These are phyloP conservation scores for Mortierella sp. DNA, from an alignment of 371 early-diverging fungal species.

Conservation along the genomic window DNA sequence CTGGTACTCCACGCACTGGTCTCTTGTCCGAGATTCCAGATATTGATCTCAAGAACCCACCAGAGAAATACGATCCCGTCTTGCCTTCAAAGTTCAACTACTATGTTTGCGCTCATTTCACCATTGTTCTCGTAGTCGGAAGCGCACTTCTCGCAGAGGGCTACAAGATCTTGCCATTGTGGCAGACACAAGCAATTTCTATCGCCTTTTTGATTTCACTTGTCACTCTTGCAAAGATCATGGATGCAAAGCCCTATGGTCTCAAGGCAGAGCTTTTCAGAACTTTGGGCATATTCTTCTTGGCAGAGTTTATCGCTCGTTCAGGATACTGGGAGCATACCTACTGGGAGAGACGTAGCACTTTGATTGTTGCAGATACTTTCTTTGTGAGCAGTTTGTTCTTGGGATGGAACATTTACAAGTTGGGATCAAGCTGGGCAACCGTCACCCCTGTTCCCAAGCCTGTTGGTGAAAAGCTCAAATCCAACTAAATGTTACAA, in stretches of 20 bases:
- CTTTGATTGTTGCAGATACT: conserved; percentile 46
- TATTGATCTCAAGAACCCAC: conserved; percentile 59
- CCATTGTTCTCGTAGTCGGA: conserved; percentile 46
- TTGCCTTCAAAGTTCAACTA: conserved; percentile 57
- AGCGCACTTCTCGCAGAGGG: conserved; percentile 47
- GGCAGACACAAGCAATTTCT: conserved; percentile 42
- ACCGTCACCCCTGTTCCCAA: conserved; percentile 5
- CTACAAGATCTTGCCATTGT: conserved; percentile 50
- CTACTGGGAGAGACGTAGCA: conserved; percentile 46
- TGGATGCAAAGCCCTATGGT: conserved; percentile 51
- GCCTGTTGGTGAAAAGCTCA: conserved; percentile 20
- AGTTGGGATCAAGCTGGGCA: conserved; percentile 39
- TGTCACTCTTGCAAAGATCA: conserved; percentile 40
- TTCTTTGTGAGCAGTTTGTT: conserved; percentile 47
- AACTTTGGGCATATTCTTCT: conserved; percentile 34
- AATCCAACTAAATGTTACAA: conserved; percentile 17
- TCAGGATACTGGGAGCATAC: conserved; percentile 50
- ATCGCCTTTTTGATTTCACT: conserved; percentile 39
- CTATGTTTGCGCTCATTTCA: conserved; percentile 57
- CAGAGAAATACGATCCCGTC: conserved; percentile 61
- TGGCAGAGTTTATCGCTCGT: conserved; percentile 53
- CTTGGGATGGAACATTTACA: conserved; percentile 54
- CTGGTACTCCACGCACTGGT: conserved; percentile 62
- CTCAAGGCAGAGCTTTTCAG: conserved; percentile 43
- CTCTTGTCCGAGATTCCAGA: conserved; percentile 62